phyloP scores from a whole-genome alignment of 1,284 basidiomycete species.

The Kwoniella shivajii region DNA sequence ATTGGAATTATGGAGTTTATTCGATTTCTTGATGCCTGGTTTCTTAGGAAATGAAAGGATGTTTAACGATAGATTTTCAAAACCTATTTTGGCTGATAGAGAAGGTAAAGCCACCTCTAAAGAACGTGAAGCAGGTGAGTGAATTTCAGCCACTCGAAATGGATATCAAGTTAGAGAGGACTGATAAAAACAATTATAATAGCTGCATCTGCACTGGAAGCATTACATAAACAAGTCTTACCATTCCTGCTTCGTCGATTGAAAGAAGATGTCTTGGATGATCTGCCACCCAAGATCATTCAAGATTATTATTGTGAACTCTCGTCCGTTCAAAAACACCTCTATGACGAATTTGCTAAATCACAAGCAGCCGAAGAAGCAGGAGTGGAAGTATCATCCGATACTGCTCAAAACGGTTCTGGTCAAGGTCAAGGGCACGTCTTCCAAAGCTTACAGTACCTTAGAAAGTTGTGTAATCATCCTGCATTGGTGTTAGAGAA shows the following conservation, averaged over 20 bases:
- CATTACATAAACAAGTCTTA: constrained; percentile 97
- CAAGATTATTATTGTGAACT: constrained; percentile 99
- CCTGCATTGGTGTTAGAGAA: constrained; percentile 84
- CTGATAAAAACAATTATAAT: constrained; percentile 7
- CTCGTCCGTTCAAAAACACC: constrained; percentile 85
- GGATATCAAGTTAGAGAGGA: background rate
- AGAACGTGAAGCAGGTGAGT: constrained; percentile 86
- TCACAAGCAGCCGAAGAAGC: constrained; percentile 71
- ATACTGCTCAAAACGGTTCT: constrained; percentile 19
- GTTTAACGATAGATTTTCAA: constrained; percentile 95
- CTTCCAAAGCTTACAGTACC: constrained; percentile 95
- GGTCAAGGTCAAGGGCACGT: constrained; percentile 72
- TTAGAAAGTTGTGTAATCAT: constrained; percentile 97
- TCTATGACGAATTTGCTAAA: constrained; percentile 90
- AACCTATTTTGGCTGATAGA: constrained; percentile 91
- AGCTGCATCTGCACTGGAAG: constrained; percentile 92
- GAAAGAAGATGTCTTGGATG: constrained; percentile 96
- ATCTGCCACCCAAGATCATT: constrained; percentile 98
- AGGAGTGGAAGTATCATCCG: constrained; percentile 63
- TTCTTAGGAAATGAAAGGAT: constrained; percentile 93
- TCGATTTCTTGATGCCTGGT: constrained; percentile 99
- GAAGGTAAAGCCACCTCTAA: constrained; percentile 87
- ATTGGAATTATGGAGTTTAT: constrained; percentile 96
- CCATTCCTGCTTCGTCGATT: constrained; percentile 94
- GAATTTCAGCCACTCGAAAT: background rate